These are phyloP conservation scores for Lentinula lateritia DNA, from an alignment of 768 basidiomycete species.

Conservation along the genomic window DNA sequence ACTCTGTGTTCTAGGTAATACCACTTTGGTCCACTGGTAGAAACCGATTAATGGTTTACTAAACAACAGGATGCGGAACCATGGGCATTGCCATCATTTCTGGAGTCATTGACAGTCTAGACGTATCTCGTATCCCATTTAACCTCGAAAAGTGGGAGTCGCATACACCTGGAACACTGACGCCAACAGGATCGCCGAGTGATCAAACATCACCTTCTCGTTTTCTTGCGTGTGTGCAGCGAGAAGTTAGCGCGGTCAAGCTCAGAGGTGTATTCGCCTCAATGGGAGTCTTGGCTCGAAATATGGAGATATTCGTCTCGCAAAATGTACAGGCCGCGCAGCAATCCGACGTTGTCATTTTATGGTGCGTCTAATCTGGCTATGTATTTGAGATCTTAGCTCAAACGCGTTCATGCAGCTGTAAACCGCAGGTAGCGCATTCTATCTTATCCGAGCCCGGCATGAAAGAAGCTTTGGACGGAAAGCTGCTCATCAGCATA, in stretches of 20 bases:
- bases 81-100: conserved; percentile 97
- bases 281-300: conserved; percentile 49
- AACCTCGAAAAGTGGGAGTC: conserved; percentile 53
- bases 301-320: conserved; percentile 66
- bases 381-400: background rate
- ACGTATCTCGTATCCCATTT: conserved; percentile 29
- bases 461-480: conserved; percentile 76
- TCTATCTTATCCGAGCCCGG: conserved; percentile 68
- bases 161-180: conserved; percentile 68
- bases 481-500: conserved; percentile 94
- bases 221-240: conserved; percentile 85
- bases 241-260: conserved; percentile 67
- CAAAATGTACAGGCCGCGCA: conserved; percentile 69
- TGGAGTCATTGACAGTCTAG: conserved; percentile 82
- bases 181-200: conserved; percentile 46
- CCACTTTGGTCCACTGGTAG: conserved; percentile 1
- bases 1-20: conserved; percentile 75
- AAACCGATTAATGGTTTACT: conserved; percentile 13
- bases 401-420: conserved; percentile 40
- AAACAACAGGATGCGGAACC: conserved; percentile 81
- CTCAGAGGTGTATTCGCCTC: conserved; percentile 56
- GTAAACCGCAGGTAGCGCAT: conserved; percentile 88
- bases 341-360: conserved; percentile 77
- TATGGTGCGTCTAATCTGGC: conserved; percentile 61
- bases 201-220: conserved; percentile 72